phyloP scores from a whole-genome alignment of 169 alveolate genomes.

The Eimeria acervulina region DNA sequence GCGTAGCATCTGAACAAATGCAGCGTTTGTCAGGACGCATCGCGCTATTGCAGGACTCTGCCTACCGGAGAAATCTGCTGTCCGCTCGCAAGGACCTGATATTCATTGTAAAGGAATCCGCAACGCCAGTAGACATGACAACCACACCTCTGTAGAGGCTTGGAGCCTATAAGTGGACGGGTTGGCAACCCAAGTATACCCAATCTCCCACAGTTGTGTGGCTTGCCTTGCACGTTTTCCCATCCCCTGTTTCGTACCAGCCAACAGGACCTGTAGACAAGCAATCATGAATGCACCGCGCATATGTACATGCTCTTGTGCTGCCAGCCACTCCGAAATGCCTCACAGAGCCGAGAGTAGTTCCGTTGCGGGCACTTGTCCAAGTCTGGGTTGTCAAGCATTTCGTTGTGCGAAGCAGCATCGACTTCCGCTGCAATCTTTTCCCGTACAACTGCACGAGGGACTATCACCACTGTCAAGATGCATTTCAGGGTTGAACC shows the following conservation, averaged over 20 bases:
- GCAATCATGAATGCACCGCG: neutral
- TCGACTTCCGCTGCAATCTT: conserved; percentile 62
- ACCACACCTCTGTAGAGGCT: conserved; percentile 38
- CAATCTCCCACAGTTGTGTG: neutral
- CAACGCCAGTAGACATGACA: neutral
- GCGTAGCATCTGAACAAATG: conserved; percentile 30
- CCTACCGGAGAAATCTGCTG: conserved; percentile 68
- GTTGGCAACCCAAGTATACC: neutral
- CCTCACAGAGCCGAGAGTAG: conserved; percentile 55
- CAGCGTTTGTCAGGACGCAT: neutral
- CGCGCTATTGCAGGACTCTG: neutral
- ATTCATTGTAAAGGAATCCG: neutral
- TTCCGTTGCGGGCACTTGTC: conserved; percentile 36
- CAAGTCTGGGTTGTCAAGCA: conserved; percentile 56
- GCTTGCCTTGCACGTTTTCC: conserved; percentile 76
- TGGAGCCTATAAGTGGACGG: conserved; percentile 19
- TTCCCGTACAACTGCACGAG: conserved; percentile 36
- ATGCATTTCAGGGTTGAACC: neutral
- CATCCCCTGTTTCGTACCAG: conserved; percentile 66
- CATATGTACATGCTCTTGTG: neutral
- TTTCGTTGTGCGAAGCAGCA: conserved; percentile 69
- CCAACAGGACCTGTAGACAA: conserved; percentile 52
- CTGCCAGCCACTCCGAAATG: neutral
- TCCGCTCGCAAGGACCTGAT: conserved; percentile 48
- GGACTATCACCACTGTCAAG: neutral